Conservation (phyloP, 129 eudicot species). For the Tagetes patula region DNA sequence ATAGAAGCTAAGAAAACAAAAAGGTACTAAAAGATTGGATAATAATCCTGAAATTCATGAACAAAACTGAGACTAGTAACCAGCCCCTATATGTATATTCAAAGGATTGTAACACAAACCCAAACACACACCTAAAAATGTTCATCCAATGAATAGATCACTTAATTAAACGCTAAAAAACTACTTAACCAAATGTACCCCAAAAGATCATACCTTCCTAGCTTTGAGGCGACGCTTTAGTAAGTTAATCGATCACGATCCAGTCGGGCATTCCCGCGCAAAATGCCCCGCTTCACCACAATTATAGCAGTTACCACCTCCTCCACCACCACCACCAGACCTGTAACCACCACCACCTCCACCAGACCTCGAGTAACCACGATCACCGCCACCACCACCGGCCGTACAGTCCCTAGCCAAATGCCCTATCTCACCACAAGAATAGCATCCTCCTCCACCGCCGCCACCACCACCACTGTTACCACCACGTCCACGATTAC, state of each 20-base stretch:
- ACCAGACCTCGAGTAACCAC: slow-evolving; percentile 22
- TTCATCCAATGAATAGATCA: slow-evolving; percentile 9
- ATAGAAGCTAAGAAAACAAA: not conserved
- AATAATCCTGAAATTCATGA: not conserved
- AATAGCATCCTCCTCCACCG: slow-evolving; percentile 36
- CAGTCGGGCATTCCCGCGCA: slow-evolving; percentile 49
- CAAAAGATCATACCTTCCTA: not conserved
- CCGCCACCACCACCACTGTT: slow-evolving; percentile 26
- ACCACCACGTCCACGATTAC: slow-evolving; percentile 21
- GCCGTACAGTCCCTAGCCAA: slow-evolving; percentile 40
- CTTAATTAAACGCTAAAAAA: slow-evolving; percentile 4
- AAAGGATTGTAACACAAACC: not conserved
- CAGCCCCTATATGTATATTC: slow-evolving; percentile 25
- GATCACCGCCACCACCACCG: slow-evolving; percentile 30
- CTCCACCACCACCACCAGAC: slow-evolving; percentile 22
- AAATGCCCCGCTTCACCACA: slow-evolving; percentile 48
- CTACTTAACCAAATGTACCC: slow-evolving; percentile 18
- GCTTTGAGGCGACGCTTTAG: not conserved
- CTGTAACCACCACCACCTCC: slow-evolving; percentile 29
- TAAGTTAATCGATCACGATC: slow-evolving; percentile 21
- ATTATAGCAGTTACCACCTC: slow-evolving; percentile 29
- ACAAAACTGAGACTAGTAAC: slow-evolving; percentile 7
- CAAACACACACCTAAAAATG: slow-evolving; percentile 3
- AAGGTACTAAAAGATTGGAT: not conserved
- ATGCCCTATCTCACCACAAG: slow-evolving; percentile 41